Conservation (phyloP, 2,329 filamentous ascomycete genomes). For the Emericellopsis cladophorae region DNA sequence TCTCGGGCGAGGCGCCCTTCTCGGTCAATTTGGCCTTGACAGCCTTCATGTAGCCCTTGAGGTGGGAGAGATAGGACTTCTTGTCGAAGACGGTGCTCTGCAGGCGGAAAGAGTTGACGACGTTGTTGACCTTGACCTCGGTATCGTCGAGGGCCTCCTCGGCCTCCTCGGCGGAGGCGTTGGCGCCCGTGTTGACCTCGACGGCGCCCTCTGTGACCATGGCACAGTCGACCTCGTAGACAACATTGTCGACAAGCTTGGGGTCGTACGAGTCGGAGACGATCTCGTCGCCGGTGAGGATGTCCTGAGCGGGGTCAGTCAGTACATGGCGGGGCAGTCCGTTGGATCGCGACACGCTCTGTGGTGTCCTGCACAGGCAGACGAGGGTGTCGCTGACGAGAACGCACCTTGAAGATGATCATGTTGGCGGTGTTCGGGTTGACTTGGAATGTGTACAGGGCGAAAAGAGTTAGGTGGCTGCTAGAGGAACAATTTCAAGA, state of each 20-base stretch:
- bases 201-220: slow-evolving; percentile 75
- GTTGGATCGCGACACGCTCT: too few relatives aligned
- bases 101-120: slow-evolving; percentile 85
- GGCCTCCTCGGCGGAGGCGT: slow-evolving; percentile 87
- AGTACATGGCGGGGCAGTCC: slow-evolving; percentile 1
- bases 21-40: slow-evolving; percentile 61
- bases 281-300: slow-evolving; percentile 84
- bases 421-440: slow-evolving; percentile 38
- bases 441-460: slow-evolving; percentile 1
- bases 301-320: slow-evolving; percentile 50
- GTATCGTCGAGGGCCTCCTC: slow-evolving; percentile 64
- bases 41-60: slow-evolving; percentile 91
- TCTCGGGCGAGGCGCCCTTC: slow-evolving; percentile 47
- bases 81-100: slow-evolving; percentile 72
- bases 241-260: slow-evolving; percentile 65
- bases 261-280: slow-evolving; percentile 89
- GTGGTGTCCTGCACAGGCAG: too few relatives aligned
- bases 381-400: not conserved
- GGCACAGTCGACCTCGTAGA: slow-evolving; percentile 84
- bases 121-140: slow-evolving; percentile 73
- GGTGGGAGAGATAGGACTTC: slow-evolving; percentile 69
- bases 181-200: slow-evolving; percentile 79
- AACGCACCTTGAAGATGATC: slow-evolving; percentile 58
- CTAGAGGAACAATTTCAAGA: slow-evolving; percentile 11
- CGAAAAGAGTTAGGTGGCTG: not conserved